Evolutionary conservation across 257 asterid genomes (phyloP).

Genomic region (Solanum rostratum): DNA sequence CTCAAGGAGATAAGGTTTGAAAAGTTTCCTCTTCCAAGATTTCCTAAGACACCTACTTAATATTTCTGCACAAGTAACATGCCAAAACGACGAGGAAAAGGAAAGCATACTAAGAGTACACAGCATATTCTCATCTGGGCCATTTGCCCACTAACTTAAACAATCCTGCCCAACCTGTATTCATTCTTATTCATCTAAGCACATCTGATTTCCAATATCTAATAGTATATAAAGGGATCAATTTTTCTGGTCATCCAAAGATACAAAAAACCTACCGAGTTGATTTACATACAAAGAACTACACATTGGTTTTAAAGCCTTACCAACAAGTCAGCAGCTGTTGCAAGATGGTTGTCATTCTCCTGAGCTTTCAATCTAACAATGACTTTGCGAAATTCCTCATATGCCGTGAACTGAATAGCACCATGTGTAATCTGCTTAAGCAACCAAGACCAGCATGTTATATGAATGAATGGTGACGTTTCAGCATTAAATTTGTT

Average conservation of each 20-base stretch:
- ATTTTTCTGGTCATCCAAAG: not conserved
- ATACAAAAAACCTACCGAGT: not conserved
- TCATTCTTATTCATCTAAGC: not conserved
- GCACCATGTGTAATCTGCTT: slow-evolving; percentile 98
- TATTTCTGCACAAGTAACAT: not conserved
- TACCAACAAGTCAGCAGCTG: slow-evolving; percentile 47
- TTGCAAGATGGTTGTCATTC: slow-evolving; percentile 14
- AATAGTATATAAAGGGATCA: not conserved
- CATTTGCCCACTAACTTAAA: not conserved
- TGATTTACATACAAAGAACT: slow-evolving; percentile 1
- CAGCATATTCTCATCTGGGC: not conserved
- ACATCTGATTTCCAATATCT: not conserved
- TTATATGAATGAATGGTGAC: not conserved
- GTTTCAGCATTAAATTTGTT: not conserved
- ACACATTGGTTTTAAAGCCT: slow-evolving; percentile 18
- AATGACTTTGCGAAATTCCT: slow-evolving; percentile 70
- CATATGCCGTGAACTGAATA: slow-evolving; percentile 88
- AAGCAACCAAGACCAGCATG: slow-evolving; percentile 20
- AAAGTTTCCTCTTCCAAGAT: not conserved
- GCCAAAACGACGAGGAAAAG: not conserved
- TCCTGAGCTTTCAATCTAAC: slow-evolving; percentile 27
- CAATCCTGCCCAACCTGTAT: not conserved
- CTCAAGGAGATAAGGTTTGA: not conserved
- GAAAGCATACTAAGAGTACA: not conserved
- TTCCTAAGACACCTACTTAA: not conserved